These are phyloP conservation scores for Saccharomycopsis javanensis DNA, from an alignment of 805 yeast species.

Conservation along the genomic window DNA sequence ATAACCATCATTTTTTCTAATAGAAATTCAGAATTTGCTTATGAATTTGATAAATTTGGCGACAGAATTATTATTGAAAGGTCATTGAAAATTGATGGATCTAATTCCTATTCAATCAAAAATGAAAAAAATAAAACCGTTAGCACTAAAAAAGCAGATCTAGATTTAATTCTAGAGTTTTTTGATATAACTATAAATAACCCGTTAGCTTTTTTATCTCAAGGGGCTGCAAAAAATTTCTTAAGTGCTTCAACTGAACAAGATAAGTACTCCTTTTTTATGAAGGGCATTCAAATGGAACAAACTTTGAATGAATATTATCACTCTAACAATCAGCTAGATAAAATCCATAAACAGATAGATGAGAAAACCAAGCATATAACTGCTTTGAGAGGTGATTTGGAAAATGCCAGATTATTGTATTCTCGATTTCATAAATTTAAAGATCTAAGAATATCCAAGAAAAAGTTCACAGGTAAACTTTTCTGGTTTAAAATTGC, in stretches of 20 bases:
- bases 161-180: slow-evolving; percentile 58
- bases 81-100: slow-evolving; percentile 43
- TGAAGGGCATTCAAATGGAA: slow-evolving; percentile 69
- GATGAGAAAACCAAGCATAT: slow-evolving; percentile 32
- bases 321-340: slow-evolving; percentile 29
- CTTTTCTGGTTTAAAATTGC: slow-evolving; percentile 38
- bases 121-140: slow-evolving; percentile 42
- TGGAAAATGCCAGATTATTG: slow-evolving; percentile 33
- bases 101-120: slow-evolving; percentile 44
- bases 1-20: slow-evolving; percentile 57
- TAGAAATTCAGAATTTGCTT: slow-evolving; percentile 51
- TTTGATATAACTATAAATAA: slow-evolving; percentile 77
- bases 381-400: slow-evolving; percentile 31
- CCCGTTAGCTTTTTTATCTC: slow-evolving; percentile 87
- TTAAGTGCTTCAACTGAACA: slow-evolving; percentile 65
- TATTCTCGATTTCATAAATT: slow-evolving; percentile 33
- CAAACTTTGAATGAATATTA: slow-evolving; percentile 50
- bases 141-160: slow-evolving; percentile 50
- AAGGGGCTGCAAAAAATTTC: slow-evolving; percentile 88
- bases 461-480: slow-evolving; percentile 37
- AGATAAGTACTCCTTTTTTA: slow-evolving; percentile 65
- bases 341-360: slow-evolving; percentile 32
- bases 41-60: slow-evolving; percentile 58
- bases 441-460: slow-evolving; percentile 31
- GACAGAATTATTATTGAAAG: slow-evolving; percentile 61